phyloP scores from a whole-genome alignment of 441 rosid species.

The Adansonia grandidieri region DNA sequence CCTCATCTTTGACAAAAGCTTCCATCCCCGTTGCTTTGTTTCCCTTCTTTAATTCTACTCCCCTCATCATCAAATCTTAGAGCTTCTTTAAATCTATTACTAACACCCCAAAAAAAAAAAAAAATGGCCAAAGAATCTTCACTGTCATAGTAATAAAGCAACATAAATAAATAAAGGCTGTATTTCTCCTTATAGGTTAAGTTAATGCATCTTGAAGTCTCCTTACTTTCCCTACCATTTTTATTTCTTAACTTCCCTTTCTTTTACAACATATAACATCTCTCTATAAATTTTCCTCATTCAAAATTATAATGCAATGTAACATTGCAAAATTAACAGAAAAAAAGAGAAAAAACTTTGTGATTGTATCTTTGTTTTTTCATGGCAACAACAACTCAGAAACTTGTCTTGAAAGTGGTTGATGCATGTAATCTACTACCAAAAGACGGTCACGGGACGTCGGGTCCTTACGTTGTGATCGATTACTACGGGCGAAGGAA shows the following conservation, averaged over 20 bases:
- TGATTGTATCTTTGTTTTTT: neutral
- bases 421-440: slow-evolving; percentile 60
- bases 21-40: neutral
- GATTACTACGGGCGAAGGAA: slow-evolving; percentile 64
- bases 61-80: slow-evolving; percentile 16
- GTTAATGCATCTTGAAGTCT: slow-evolving; percentile 40
- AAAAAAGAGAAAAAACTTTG: neutral
- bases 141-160: neutral
- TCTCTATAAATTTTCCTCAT: slow-evolving; percentile 1
- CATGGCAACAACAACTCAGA: slow-evolving; percentile 42
- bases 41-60: neutral
- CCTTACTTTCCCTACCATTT: neutral
- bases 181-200: slow-evolving; percentile 20
- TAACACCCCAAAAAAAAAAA: neutral
- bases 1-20: slow-evolving; percentile 22
- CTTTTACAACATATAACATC: slow-evolving; percentile 17
- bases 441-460: slow-evolving; percentile 69
- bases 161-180: neutral
- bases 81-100: neutral
- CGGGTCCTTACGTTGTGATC: slow-evolving; percentile 68
- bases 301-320: neutral
- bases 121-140: slow-evolving; percentile 7
- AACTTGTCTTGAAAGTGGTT: slow-evolving; percentile 63
- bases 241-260: neutral
- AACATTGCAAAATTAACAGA: neutral